Evolutionary conservation across 768 basidiomycete species (phyloP).

Genomic region (Ramaria rubella): DNA sequence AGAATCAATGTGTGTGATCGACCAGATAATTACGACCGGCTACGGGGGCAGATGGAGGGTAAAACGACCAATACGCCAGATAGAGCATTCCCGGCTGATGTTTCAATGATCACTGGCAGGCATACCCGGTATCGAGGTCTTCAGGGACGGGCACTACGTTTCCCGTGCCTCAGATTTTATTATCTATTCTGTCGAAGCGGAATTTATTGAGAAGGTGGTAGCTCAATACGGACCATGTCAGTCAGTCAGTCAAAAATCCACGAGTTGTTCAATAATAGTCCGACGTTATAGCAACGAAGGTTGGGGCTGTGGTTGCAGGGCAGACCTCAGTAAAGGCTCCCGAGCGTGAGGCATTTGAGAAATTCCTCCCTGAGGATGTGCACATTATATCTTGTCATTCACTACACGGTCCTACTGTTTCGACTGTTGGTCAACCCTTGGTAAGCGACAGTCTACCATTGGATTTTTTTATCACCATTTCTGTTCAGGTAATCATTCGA

Average conservation of each 20-base stretch:
- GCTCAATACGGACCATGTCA: constrained; percentile 85
- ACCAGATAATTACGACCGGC: constrained; percentile 60
- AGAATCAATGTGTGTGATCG: constrained; percentile 90
- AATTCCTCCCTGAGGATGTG: constrained; percentile 76
- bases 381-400: constrained; percentile 92
- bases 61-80: constrained; percentile 3
- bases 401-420: constrained; percentile 87
- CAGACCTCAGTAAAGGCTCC: constrained; percentile 98
- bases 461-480: neutral
- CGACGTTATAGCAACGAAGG: constrained; percentile 66
- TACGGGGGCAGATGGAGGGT: constrained; percentile 61
- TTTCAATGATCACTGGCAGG: constrained; percentile 32
- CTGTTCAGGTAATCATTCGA: constrained; percentile 72
- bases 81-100: neutral
- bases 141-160: constrained; percentile 80
- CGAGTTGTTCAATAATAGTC: neutral
- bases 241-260: constrained; percentile 23
- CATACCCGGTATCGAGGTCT: constrained; percentile 55
- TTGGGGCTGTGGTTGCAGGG: constrained; percentile 86
- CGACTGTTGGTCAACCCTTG: constrained; percentile 82
- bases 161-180: constrained; percentile 88
- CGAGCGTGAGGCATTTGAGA: constrained; percentile 84
- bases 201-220: constrained; percentile 78
- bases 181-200: constrained; percentile 93
- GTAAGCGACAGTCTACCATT: constrained; percentile 37